Conservation (phyloP, 179 eudicot species). For the Spinacia oleracea region DNA sequence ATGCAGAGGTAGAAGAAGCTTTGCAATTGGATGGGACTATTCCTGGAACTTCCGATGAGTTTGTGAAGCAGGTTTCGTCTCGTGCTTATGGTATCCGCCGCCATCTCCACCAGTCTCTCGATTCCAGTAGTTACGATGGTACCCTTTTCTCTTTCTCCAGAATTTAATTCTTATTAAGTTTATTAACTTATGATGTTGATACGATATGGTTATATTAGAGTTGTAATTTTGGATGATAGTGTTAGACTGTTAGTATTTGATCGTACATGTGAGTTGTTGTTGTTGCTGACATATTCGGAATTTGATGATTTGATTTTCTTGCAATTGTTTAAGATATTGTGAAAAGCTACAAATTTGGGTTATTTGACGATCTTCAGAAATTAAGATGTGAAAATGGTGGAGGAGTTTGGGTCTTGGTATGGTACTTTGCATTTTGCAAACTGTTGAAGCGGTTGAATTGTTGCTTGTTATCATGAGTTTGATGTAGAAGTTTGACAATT, state of each 20-base stretch:
- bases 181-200: not conserved
- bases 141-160: not conserved
- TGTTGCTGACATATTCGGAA: not conserved
- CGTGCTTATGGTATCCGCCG: constrained; percentile 92
- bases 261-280: not conserved
- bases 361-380: not conserved
- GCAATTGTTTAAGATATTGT: not conserved
- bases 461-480: not conserved
- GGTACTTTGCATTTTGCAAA: not conserved
- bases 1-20: constrained; percentile 66
- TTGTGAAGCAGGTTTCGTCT: constrained; percentile 85
- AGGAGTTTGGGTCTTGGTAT: not conserved
- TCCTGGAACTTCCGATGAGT: constrained; percentile 77
- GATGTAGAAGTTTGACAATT: not conserved
- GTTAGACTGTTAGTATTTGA: not conserved
- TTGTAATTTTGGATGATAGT: not conserved
- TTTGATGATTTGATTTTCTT: not conserved
- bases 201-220: not conserved
- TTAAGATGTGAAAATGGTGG: not conserved
- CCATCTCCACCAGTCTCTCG: constrained; percentile 70
- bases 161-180: not conserved
- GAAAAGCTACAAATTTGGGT: not conserved
- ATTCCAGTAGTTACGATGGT: constrained; percentile 94
- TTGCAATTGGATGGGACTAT: constrained; percentile 78
- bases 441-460: not conserved